phyloP scores from a whole-genome alignment of 345 rosid species.

The Boechera divaricarpa region DNA sequence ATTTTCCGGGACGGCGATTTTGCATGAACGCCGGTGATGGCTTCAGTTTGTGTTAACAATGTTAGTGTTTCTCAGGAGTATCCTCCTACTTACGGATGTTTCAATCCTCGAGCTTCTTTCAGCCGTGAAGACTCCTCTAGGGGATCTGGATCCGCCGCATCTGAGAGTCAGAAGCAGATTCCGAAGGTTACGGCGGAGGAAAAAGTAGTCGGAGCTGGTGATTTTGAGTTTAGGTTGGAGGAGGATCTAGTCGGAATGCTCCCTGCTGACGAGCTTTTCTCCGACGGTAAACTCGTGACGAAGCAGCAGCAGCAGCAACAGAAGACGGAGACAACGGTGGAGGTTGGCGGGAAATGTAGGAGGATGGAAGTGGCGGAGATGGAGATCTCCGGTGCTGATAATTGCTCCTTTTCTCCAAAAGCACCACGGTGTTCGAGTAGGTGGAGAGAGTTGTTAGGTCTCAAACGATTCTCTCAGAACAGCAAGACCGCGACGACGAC shows the following conservation, averaged over 20 bases:
- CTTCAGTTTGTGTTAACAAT: constrained; percentile 85
- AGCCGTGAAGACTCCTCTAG: constrained; percentile 56
- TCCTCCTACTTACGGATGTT: constrained; percentile 64
- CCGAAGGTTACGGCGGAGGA: constrained; percentile 32
- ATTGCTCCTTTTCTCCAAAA: constrained; percentile 67
- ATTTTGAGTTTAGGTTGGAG: constrained; percentile 82
- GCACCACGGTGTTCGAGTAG: constrained; percentile 91
- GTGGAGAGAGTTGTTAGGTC: constrained; percentile 90
- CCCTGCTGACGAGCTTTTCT: constrained; percentile 90
- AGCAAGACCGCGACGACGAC: constrained; percentile 30
- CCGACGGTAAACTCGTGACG: constrained; percentile 81
- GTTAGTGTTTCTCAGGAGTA: constrained; percentile 65
- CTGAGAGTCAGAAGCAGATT: background rate
- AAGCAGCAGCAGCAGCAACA: constrained; percentile 36
- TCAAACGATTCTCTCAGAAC: constrained; percentile 64
- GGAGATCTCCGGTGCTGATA: constrained; percentile 55
- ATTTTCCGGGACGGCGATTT: constrained; percentile 17
- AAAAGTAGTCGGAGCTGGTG: constrained; percentile 36
- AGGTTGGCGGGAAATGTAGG: constrained; percentile 48
- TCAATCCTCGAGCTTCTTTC: constrained; percentile 65
- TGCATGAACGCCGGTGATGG: constrained; percentile 59
- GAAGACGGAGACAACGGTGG: constrained; percentile 40
- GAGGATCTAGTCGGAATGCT: constrained; percentile 78
- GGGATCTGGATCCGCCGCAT: constrained; percentile 35
- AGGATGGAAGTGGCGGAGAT: constrained; percentile 48